A percentile compares a stretch with the other conserved stretches of the same genome.
These are phyloP conservation scores for Fusarium sp. DNA, from an alignment of 2,329 filamentous ascomycete species.

Conservation along the genomic window DNA sequence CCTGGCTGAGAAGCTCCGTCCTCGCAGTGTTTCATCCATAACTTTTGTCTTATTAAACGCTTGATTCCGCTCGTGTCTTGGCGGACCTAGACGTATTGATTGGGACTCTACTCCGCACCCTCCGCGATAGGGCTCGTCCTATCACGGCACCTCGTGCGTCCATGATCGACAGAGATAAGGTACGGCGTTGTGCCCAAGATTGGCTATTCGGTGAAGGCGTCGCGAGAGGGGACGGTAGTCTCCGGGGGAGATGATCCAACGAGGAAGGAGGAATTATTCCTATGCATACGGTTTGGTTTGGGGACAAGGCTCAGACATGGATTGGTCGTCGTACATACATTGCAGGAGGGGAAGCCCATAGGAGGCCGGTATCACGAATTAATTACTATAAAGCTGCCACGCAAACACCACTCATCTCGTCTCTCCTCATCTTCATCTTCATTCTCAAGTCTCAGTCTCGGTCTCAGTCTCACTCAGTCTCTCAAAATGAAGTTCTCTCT, in stretches of 20 bases:
- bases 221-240: conserved; percentile 8
- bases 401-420: conserved; percentile 1
- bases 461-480: background rate
- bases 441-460: background rate
- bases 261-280: conserved; percentile 28
- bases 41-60: background rate
- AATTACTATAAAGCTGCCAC: conserved; percentile 23
- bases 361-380: background rate
- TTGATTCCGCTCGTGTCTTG: background rate
- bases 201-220: conserved; percentile 25
- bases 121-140: conserved; percentile 13
- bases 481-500: conserved; percentile 48
- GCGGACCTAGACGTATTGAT: background rate
- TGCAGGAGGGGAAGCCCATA: background rate
- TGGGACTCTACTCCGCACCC: background rate
- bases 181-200: conserved; percentile 16
- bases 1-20: background rate
- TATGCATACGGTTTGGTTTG: background rate
- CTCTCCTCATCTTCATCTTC: background rate
- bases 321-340: background rate
- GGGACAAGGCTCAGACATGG: background rate
- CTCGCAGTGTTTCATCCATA: background rate
- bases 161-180: conserved; percentile 18
- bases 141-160: conserved; percentile 37
- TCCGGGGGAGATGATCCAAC: conserved; percentile 21